A percentile compares a stretch with the other conserved stretches of the same genome.
These are phyloP conservation scores for Penicillium ucsense DNA, from an alignment of 495 filamentous ascomycete species.

Conservation along the genomic window DNA sequence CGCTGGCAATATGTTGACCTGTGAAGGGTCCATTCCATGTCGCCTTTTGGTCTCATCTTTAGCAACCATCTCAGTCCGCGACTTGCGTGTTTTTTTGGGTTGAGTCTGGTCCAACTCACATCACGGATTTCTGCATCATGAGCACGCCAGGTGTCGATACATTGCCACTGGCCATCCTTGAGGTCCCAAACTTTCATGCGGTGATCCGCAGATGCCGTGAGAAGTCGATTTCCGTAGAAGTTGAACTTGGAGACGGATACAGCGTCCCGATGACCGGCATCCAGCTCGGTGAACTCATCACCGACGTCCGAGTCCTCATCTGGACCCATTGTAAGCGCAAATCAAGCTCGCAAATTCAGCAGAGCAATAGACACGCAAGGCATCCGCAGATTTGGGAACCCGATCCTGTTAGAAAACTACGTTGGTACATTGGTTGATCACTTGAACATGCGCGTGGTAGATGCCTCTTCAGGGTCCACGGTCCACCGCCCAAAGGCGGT, in stretches of 20 bases:
- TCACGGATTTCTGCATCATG: slow-evolving; percentile 88
- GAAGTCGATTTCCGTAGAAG: slow-evolving; percentile 79
- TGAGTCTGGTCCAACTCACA: slow-evolving; percentile 35
- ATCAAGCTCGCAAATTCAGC: neutral
- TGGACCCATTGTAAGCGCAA: slow-evolving; percentile 13
- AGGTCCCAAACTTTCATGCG: slow-evolving; percentile 89
- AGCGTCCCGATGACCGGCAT: slow-evolving; percentile 52
- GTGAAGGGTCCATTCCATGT: slow-evolving; percentile 66
- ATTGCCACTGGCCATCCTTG: slow-evolving; percentile 64
- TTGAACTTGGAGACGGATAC: slow-evolving; percentile 49
- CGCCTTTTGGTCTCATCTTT: slow-evolving; percentile 38
- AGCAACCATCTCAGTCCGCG: slow-evolving; percentile 4
- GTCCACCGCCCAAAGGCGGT: slow-evolving; percentile 21
- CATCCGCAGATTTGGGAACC: too few relatives aligned
- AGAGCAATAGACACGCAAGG: too few relatives aligned
- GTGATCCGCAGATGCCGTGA: slow-evolving; percentile 86
- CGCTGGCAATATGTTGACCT: slow-evolving; percentile 54
- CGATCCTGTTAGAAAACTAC: too few relatives aligned
- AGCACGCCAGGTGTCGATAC: slow-evolving; percentile 81
- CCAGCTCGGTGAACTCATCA: slow-evolving; percentile 53
- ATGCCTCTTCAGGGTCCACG: too few relatives aligned
- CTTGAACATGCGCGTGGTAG: too few relatives aligned
- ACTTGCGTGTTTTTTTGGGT: neutral
- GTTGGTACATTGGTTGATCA: too few relatives aligned
- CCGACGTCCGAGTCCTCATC: slow-evolving; percentile 23